Conservation (phyloP, 2,329 filamentous ascomycete species). For the Colletotrichum sp. region DNA sequence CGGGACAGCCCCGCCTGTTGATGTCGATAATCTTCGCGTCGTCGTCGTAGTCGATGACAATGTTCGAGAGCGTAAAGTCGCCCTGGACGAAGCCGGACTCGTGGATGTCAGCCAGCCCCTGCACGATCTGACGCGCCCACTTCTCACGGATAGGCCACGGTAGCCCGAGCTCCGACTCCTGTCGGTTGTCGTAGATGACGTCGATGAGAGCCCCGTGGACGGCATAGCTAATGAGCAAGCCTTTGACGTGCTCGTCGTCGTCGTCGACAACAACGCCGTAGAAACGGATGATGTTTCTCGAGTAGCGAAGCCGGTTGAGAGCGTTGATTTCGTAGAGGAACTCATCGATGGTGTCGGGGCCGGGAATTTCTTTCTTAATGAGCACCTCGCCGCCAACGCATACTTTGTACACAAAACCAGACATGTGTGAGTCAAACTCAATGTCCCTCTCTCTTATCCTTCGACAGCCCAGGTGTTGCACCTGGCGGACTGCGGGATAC, state of each 20-base stretch:
- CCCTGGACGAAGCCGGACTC: constrained; percentile 97
- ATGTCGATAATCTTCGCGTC: constrained; percentile 98
- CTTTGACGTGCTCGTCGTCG: constrained; percentile 75
- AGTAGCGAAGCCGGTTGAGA: constrained; percentile 76
- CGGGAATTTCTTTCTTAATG: constrained; percentile 98
- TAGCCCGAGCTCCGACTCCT: constrained; percentile 58
- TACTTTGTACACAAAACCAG: constrained; percentile 97
- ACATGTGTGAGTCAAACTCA: constrained; percentile 89
- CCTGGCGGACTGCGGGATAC: constrained; percentile 76
- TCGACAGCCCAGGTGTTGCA: constrained; percentile 74
- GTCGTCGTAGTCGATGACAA: constrained; percentile 84
- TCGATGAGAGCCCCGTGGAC: constrained; percentile 88
- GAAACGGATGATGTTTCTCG: constrained; percentile 81
- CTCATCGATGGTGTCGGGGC: constrained; percentile 92
- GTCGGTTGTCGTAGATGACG: constrained; percentile 80
- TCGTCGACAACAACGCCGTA: constrained; percentile 90
- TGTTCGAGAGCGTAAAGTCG: constrained; percentile 96
- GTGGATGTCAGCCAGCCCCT: constrained; percentile 89
- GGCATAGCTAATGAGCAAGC: constrained; percentile 87
- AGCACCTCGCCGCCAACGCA: constrained; percentile 69
- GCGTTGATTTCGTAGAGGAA: constrained; percentile 98
- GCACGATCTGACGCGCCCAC: constrained; percentile 92
- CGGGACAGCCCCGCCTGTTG: constrained; percentile 94
- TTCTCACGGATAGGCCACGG: constrained; percentile 77
- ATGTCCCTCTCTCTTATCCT: constrained; percentile 76